Percentiles rank a stretch among this genome's conserved stretches.
Evolutionary conservation across 2,329 filamentous ascomycete species (phyloP).

Genomic region (Canariomyces notabilis): DNA sequence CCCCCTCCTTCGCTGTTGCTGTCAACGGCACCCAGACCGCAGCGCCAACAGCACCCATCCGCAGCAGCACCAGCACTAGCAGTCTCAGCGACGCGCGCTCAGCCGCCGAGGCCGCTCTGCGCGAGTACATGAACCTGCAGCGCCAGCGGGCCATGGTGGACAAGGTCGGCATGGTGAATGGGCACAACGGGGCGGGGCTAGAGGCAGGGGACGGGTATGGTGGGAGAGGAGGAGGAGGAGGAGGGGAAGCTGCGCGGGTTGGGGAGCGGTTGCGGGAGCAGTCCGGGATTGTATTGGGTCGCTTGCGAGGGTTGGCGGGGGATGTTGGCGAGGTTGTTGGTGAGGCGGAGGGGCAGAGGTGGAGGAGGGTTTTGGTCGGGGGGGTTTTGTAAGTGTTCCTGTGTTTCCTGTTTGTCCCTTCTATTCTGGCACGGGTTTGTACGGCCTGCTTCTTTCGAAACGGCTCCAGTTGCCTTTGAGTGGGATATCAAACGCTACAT

Average conservation of each 20-base stretch:
- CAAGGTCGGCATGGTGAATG: conserved; percentile 12
- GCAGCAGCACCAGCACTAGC: background rate
- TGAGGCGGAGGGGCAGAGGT: conserved; percentile 44
- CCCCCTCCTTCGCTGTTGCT: background rate
- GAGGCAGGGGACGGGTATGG: conserved; percentile 19
- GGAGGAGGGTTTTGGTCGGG: conserved; percentile 49
- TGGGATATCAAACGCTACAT: no score
- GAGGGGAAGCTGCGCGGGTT: conserved; percentile 32
- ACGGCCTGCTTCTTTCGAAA: no score
- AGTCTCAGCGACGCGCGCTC: conserved; percentile 21
- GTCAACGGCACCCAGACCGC: conserved; percentile 19
- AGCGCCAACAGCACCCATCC: conserved; percentile 19
- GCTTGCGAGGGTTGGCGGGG: conserved; percentile 41
- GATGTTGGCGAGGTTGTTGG: conserved; percentile 41
- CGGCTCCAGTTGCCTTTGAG: no score
- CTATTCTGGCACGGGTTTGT: background rate
- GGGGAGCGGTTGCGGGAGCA: conserved; percentile 42
- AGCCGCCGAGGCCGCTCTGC: conserved; percentile 30
- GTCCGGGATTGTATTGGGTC: conserved; percentile 38
- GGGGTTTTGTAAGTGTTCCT: conserved; percentile 44
- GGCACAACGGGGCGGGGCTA: background rate
- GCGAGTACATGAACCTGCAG: conserved; percentile 33
- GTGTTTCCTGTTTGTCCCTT: background rate
- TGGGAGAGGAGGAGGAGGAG: conserved; percentile 19
- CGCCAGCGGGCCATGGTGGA: conserved; percentile 21